Base-by-base conservation (phyloP, 352 stramenopile species). In the Phytophthora litchii region DNA sequence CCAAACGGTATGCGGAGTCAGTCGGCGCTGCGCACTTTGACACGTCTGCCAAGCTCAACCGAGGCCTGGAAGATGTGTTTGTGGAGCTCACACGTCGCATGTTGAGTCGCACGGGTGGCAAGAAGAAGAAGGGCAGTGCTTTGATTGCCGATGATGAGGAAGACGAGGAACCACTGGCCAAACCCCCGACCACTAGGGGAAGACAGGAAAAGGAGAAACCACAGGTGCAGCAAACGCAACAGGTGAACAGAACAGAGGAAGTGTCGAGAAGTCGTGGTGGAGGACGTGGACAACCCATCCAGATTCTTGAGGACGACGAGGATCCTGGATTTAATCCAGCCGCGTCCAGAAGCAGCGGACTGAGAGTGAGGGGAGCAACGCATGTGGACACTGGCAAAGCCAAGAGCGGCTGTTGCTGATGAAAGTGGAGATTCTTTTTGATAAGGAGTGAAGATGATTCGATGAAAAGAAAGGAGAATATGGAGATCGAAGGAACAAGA, bases 21-120 rank as follows among this genome's bases (percentile, higher is more conserved):
- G 86, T 97, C 17, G 86, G 88, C 20, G 92, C 92, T 32, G 78
- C 76, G 41, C 88, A 97, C 70, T 97, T 97, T 56, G 77, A 89
- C 60, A 97, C 92, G 42, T 96, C 86, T 7, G 92, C 92, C 23
- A 97, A 98, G 59, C 75, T 95, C n/a, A 97, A 97, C 71, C 76
- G 86, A 42, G 89, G 91, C 7, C 65, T 98, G 1, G 89, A 98
- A 29, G 89, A 97, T 42, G 88, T 91, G 40, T 98, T 98, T 74
- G 76, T 96, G 36, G 83, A 94, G 48, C 68, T 97, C 48, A 91
- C 85, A 45, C 91, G 89, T 63, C 80, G 83, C 48, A 94, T 96
- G 82, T 68, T 96, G 23, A 53, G 54, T 31, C 86, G 83, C 48
- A 75, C 70, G 42, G 60, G 60, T 27, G 73, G 64, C 42, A 95